Conservation (phyloP, 2,329 filamentous ascomycete species). For the Beauveria sp. region DNA sequence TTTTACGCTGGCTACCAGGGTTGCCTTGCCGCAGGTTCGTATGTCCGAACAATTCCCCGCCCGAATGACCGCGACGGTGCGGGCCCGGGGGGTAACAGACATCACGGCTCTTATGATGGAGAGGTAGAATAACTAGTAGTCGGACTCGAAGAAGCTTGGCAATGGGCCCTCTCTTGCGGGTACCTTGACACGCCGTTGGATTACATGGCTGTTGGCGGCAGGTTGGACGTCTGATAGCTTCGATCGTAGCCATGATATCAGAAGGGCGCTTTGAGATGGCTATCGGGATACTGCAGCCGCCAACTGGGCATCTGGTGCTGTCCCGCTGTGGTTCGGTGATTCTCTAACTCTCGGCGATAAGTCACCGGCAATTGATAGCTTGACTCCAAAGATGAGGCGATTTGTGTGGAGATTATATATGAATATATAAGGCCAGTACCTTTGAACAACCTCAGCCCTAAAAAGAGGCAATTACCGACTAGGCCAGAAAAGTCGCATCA, state of each 20-base stretch:
- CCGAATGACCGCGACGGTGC: neutral
- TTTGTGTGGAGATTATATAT: neutral
- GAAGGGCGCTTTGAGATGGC: too few relatives aligned
- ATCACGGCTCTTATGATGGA: neutral
- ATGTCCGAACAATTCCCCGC: neutral
- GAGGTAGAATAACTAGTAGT: neutral
- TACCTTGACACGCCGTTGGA: neutral
- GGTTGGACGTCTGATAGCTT: too few relatives aligned
- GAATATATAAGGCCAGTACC: neutral
- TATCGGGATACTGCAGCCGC: too few relatives aligned
- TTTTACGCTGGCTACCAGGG: neutral
- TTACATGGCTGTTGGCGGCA: too few relatives aligned
- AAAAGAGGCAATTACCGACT: neutral
- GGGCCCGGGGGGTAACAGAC: too few relatives aligned
- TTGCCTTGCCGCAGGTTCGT: neutral
- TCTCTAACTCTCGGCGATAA: neutral
- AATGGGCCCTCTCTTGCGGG: neutral
- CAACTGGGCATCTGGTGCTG: too few relatives aligned
- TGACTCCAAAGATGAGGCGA: neutral
- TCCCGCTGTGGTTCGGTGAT: too few relatives aligned
- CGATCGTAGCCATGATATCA: too few relatives aligned
- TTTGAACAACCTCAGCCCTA: neutral
- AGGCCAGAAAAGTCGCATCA: neutral
- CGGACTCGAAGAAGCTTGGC: neutral
- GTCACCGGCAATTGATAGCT: neutral